Conservation (phyloP, 2,329 filamentous ascomycete genomes). For the Coniochaeta ligniaria region DNA sequence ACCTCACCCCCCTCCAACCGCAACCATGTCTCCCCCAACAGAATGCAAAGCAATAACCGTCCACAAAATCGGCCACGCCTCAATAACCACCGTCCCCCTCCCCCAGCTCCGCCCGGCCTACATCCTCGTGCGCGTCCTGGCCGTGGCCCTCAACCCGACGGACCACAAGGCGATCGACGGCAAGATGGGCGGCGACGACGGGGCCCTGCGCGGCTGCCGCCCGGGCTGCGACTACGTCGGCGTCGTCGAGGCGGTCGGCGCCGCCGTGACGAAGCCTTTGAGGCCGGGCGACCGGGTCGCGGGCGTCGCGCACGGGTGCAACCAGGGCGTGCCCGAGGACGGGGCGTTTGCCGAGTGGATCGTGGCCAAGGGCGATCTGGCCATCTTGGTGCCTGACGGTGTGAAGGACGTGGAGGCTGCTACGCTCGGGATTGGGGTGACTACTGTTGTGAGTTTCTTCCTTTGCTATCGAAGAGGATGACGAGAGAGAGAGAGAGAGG, state of each 20-base stretch:
- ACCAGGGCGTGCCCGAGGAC: conserved; percentile 27
- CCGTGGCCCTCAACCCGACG: conserved; percentile 21
- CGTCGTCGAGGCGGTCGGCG: conserved; percentile 36
- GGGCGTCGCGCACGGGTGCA: conserved; percentile 32
- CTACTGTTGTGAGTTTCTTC: conserved; percentile 26
- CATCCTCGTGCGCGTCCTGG: conserved; percentile 17
- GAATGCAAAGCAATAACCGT: conserved; percentile 17
- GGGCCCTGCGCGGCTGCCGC: neutral
- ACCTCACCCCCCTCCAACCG: neutral
- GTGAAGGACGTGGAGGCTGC: conserved; percentile 39
- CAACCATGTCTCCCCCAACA: conserved; percentile 9
- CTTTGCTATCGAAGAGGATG: no score
- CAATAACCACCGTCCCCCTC: conserved; percentile 12
- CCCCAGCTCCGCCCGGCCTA: conserved; percentile 18
- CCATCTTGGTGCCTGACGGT: conserved; percentile 35
- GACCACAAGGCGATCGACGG: conserved; percentile 17
- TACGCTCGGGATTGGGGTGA: conserved; percentile 29
- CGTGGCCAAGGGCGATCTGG: conserved; percentile 28
- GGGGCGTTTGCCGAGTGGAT: conserved; percentile 35
- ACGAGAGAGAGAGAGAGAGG: no score
- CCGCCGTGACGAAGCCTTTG: conserved; percentile 30
- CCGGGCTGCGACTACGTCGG: conserved; percentile 41
- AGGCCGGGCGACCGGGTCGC: conserved; percentile 39
- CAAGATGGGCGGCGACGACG: neutral
- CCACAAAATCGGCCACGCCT: conserved; percentile 10